Base-by-base conservation (phyloP, 1,284 basidiomycete species). In the Psilocybe mexicana region DNA sequence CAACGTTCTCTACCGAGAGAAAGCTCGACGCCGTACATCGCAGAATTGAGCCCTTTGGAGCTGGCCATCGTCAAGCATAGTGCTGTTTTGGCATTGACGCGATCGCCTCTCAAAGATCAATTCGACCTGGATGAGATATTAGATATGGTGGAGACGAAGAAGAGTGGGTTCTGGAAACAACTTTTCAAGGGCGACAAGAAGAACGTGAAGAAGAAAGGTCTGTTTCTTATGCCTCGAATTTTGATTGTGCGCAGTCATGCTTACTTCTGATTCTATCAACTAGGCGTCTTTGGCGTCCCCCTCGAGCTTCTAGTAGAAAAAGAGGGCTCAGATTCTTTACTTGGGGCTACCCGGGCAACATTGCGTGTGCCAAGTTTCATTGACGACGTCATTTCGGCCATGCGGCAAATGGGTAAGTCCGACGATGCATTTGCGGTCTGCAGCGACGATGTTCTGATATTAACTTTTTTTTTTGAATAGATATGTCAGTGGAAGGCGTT, bases 401-500 rank as follows among this genome's bases (percentile, higher is more conserved):
- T 99, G 96, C 85, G 92, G 70, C 96, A 98, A 74, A 98, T 98
- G 96, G 96, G 94, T 96, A 62, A 69, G 92, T 81, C 1, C 35
- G 25, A 24, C 28, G 57, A 30, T 52, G 60, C 28, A 23, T 55
- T 47, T 44, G 38, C 23, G 46, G 30, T 48, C 14, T 36, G 28
- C 48, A 38, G 38, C 43, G n/a, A 43, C 43, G 25, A 40, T 26
- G 30, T 56, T 49, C 54, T 18, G 18, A 18, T 18, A 18, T 56
- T 54, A 51, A 50, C 48, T 50, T 49, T 28, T 58, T 49, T 50
- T 49, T 28, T 58, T 55, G 18, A 49, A 54, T 65, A 96, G 94
- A 99, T 75, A 94, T 99, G 90, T 98, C 96, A 3, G 84, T 99
- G 40, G 97, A 99, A 74, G 96, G 96, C 60, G 97, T 99, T 62